Evolutionary conservation across 1,284 basidiomycete species (phyloP).

Genomic region (Fomitopsis pinicola): DNA sequence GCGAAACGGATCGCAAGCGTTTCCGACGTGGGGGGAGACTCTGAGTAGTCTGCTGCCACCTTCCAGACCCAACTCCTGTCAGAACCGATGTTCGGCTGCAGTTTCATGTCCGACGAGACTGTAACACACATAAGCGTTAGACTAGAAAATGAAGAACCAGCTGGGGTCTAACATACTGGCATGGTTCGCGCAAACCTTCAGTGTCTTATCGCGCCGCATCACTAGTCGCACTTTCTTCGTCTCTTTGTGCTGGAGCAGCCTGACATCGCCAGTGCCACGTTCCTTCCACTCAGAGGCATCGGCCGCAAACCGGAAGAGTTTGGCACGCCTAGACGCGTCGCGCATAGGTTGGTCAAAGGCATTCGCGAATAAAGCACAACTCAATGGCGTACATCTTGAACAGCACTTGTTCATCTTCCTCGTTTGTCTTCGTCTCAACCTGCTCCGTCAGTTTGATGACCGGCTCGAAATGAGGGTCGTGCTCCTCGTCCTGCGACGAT

Average conservation of each 20-base stretch:
- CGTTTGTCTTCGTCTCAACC: constrained; percentile 92
- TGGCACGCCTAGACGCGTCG: constrained; percentile 75
- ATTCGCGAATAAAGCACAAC: constrained; percentile 20
- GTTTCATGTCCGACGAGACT: constrained; percentile 91
- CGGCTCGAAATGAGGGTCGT: constrained; percentile 93
- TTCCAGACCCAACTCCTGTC: constrained; percentile 99
- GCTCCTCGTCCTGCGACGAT: constrained; percentile 70
- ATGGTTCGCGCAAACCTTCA: constrained; percentile 99
- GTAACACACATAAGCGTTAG: constrained; percentile 3
- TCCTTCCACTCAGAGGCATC: constrained; percentile 94
- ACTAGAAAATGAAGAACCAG: background rate
- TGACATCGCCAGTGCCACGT: constrained; percentile 89
- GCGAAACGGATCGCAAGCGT: constrained; percentile 98
- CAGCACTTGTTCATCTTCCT: constrained; percentile 90
- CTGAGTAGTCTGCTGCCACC: constrained; percentile 92
- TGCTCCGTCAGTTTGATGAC: constrained; percentile 96
- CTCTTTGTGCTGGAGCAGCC: constrained; percentile 84
- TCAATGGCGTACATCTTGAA: constrained; percentile 88
- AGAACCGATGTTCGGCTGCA: constrained; percentile 97
- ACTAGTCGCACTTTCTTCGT: constrained; percentile 93
- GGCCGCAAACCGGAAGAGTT: constrained; percentile 95
- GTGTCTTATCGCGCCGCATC: constrained; percentile 99
- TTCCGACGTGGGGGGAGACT: constrained; percentile 84
- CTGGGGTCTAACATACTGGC: constrained; percentile 58
- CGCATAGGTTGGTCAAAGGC: constrained; percentile 9